Conservation (phyloP, 2,329 filamentous ascomycete species). For the Penicillium sp. region DNA sequence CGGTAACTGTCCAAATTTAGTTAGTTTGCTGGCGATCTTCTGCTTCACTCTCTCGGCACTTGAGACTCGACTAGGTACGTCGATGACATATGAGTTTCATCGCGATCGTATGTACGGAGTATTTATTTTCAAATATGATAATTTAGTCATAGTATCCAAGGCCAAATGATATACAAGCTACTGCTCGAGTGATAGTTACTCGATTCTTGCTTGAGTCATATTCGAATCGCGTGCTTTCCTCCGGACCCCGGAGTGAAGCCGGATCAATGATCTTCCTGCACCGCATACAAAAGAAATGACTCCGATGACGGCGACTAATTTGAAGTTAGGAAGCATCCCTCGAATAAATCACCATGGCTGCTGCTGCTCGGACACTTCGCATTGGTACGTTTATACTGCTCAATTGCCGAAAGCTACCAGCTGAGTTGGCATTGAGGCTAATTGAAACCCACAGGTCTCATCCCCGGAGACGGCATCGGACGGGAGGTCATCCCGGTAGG, state of each 20-base stretch:
- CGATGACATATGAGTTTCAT: neutral
- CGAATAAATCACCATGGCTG: conserved; percentile 46
- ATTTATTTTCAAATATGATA: neutral
- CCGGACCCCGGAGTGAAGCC: conserved; percentile 28
- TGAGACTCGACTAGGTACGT: neutral
- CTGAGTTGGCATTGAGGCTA: conserved; percentile 12
- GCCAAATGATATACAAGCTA: neutral
- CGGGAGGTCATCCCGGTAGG: conserved; percentile 90
- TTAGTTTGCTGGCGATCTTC: neutral
- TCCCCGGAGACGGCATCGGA: conserved; percentile 97
- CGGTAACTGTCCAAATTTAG: conserved; percentile 9
- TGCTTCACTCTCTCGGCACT: conserved; percentile 2
- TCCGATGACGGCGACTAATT: conserved; percentile 40
- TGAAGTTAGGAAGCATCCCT: conserved; percentile 28
- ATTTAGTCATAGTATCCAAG: neutral
- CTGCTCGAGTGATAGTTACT: neutral
- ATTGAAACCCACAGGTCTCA: conserved; percentile 70
- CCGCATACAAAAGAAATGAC: conserved; percentile 35
- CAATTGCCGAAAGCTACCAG: neutral
- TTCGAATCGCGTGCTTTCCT: conserved; percentile 16
- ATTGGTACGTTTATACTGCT: conserved; percentile 62
- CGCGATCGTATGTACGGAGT: neutral
- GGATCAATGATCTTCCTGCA: conserved; percentile 32
- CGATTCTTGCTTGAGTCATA: neutral
- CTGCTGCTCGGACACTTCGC: conserved; percentile 69